Evolutionary conservation across 805 yeast species (phyloP), one percentile per base, ranked within the genome.

Genomic region (Starmerella apis): DNA sequence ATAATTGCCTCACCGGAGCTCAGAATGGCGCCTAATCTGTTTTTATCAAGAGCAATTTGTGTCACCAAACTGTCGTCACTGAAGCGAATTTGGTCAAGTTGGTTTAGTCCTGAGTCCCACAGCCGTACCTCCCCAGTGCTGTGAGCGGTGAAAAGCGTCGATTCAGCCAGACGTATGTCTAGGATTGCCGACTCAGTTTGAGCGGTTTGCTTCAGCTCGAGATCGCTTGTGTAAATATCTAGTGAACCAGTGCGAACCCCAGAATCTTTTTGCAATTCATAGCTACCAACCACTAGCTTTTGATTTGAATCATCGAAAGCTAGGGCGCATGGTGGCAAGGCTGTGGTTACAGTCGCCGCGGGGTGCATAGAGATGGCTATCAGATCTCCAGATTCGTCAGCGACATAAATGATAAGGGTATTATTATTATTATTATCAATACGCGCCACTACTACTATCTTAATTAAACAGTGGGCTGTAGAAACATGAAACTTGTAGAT

Each of bases 241-340:
- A 79, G 56, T 0, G 78, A 61, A 0, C 98, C 98, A 43, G 76
- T 73, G 50, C 96, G 70, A 1, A 61, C 56, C 1, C 82, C 80
- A 14, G 73, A 68, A 9, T 72, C 70, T 57, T 75, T 74, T 44
- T 85, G 79, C 32, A 90, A 69, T 49, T 81, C 77, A 63, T 92
- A 90, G 0, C 96, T 87, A 0, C 96, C 97, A 1, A 86, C 64
- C 10, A 86, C 61, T 1, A 86, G 55, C 6, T 75, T 61, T 19
- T 19, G 37, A 38, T 78, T 76, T 0, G 60, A 51, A 0, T 83
- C 83, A 46, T 75, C 77, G 9, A 33, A 33, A 16, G 80, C 72
- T 3, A 90, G 64, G 39, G 85, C 81, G 63, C 97, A 92, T 1
- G 97, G 96, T 1, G 97, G 97, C 2, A 79, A 68, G 1, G 68